phyloP scores from a whole-genome alignment of 176 grass and related monocot species.

The Carex littledalei region DNA sequence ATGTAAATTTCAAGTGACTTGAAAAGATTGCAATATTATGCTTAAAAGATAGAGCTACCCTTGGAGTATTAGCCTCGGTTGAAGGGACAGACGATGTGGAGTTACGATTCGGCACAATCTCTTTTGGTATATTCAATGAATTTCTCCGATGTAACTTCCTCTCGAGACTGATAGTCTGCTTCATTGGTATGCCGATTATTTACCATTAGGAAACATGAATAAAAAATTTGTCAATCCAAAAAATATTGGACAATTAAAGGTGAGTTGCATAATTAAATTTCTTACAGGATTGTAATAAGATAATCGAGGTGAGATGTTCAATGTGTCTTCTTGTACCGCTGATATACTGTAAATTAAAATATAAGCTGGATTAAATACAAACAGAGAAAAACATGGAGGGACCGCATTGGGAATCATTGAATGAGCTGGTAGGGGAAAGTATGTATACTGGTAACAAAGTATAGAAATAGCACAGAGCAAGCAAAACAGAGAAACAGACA shows the following conservation, averaged over 20 bases:
- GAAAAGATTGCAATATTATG: not conserved
- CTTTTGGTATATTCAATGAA: conserved; percentile 34
- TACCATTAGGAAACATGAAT: conserved; percentile 4
- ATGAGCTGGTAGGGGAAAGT: not conserved
- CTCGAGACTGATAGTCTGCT: conserved; percentile 27
- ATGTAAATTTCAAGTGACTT: conserved; percentile 9
- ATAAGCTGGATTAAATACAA: not conserved
- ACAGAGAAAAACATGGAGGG: not conserved
- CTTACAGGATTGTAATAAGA: conserved; percentile 65
- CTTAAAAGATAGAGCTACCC: not conserved
- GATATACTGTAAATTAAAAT: conserved; percentile 34
- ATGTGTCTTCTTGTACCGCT: conserved; percentile 23
- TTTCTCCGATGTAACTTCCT: conserved; percentile 26
- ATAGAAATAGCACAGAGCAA: not conserved
- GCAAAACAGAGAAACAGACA: not conserved
- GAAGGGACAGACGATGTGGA: conserved; percentile 18
- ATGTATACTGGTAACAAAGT: not conserved
- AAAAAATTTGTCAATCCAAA: not conserved
- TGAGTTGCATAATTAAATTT: conserved; percentile 21
- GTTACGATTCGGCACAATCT: not conserved
- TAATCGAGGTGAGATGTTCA: conserved; percentile 38
- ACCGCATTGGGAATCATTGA: not conserved
- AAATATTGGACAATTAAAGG: not conserved
- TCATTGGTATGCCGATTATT: not conserved
- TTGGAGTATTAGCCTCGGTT: conserved; percentile 23